A percentile compares a stretch with the other conserved stretches of the same genome.
Evolutionary conservation across 345 rosid species (phyloP).

Genomic region (Stellera chamaejasme): DNA sequence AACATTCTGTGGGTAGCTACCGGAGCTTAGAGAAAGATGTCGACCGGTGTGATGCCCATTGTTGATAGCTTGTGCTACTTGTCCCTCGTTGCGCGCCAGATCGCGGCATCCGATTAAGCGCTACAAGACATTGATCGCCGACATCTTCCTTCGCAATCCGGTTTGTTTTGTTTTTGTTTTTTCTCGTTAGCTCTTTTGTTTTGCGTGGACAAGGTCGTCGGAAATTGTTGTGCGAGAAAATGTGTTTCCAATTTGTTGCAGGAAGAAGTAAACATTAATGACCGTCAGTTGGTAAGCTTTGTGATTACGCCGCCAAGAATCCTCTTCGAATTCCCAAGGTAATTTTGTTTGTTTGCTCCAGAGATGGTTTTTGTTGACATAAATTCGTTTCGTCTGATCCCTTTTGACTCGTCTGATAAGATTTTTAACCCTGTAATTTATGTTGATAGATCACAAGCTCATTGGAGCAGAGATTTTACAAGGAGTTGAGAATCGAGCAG

Average conservation of each 20-base stretch:
- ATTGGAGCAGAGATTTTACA: conserved; percentile 79
- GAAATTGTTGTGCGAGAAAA: background rate
- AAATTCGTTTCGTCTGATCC: background rate
- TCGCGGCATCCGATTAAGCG: conserved; percentile 73
- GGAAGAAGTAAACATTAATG: conserved; percentile 35
- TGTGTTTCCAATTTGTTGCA: conserved; percentile 13
- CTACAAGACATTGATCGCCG: conserved; percentile 59
- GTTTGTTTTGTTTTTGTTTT: conserved; percentile 16
- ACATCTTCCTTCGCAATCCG: conserved; percentile 51
- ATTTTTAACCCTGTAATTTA: conserved; percentile 3
- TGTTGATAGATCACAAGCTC: conserved; percentile 49
- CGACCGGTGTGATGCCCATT: conserved; percentile 40
- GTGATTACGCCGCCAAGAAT: conserved; percentile 63
- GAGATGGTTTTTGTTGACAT: no score
- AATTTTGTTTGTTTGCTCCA: background rate
- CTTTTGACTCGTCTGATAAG: background rate
- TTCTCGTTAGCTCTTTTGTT: no score
- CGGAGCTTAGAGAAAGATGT: conserved; percentile 8
- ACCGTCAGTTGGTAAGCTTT: conserved; percentile 37
- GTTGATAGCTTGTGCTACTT: conserved; percentile 55
- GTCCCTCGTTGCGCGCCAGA: conserved; percentile 54
- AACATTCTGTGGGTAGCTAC: no score
- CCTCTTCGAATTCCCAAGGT: conserved; percentile 76
- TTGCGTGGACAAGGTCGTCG: background rate
- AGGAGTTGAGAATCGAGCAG: conserved; percentile 61